Base-by-base conservation (phyloP, 495 filamentous ascomycete species). In the Aspergillus cavernicola region DNA sequence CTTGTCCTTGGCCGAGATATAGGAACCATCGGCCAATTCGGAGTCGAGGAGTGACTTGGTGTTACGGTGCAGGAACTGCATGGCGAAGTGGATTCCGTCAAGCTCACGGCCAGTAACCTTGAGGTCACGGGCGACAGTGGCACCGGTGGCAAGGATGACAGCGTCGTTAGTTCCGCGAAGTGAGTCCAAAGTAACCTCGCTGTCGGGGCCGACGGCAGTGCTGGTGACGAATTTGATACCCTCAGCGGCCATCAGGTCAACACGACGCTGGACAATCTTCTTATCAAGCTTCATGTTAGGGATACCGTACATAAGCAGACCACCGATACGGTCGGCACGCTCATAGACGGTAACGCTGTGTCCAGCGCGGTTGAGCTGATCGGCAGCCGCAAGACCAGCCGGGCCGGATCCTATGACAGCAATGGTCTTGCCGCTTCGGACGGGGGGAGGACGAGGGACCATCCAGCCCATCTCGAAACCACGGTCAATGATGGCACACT, bases 221-320 rank as follows among this genome's bases (percentile, higher is more conserved):
- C 84, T 81, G 23, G 90, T 87, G 61, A 87, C 83, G 67, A 95
- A 97, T 48, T 83, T 77, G 66, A 97, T 71, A 29, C 93, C 95
- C 71, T 99, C 93, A 10, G 84, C 84, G 46, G 87, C 88, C 91
- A 99, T 96, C 71, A 99, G 87, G 71, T 99, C 87, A 18, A 93
- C 90, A 64, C 93, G 88, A 43, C 93, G 88, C 79, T 97, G 90
- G 43, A 99, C 93, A 51, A 99, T 81, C 65, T 89, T 90, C 81
- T 99, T 99, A 80, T 99, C 93, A 24, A 99, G 85, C 79, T 99
- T 99, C 93, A 99, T 99, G 80, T 99, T 99, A 41, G 93, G 93
- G 55, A 99, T 99, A 59, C 93, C 93, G 66, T 99, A 86, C 93
- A 99, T 99, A 62, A 99, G 85, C 55, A 99, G 77, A 64, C 93